Percentiles rank a stretch among this genome's conserved stretches.
Evolutionary conservation across 768 basidiomycete genomes (phyloP).

Genomic region (Russula griseocarnosa): DNA sequence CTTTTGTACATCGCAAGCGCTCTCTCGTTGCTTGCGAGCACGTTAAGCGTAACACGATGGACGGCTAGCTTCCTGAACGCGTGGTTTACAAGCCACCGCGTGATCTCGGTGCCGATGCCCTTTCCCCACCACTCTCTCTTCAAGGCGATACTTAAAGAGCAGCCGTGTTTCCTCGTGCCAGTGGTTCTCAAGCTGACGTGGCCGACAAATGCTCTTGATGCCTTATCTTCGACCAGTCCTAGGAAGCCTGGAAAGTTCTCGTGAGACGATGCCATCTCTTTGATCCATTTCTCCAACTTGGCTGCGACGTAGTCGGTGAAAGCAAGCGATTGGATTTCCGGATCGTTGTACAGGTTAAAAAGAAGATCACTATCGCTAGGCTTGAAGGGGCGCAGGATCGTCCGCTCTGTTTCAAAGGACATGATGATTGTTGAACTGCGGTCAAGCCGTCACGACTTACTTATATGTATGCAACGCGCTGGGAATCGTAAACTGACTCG

Average conservation of each 20-base stretch:
- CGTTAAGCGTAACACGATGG: conserved; percentile 16
- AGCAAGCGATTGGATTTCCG: conserved; percentile 21
- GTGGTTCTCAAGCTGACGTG: conserved; percentile 9
- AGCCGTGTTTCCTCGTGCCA: conserved; percentile 4
- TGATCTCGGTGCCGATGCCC: conserved; percentile 24
- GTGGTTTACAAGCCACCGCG: conserved; percentile 19
- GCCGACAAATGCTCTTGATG: conserved; percentile 20
- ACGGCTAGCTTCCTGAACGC: conserved; percentile 12
- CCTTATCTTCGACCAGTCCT: conserved; percentile 22
- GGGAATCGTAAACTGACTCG: neutral
- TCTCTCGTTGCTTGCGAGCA: conserved; percentile 14
- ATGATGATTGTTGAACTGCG: conserved; percentile 11
- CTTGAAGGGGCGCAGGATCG: conserved; percentile 11
- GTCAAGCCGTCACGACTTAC: conserved; percentile 25
- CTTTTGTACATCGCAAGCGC: conserved; percentile 23
- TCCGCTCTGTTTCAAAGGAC: conserved; percentile 14
- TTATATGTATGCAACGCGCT: neutral
- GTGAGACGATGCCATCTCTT: conserved; percentile 2
- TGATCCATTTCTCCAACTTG: conserved; percentile 14
- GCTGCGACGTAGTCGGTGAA: conserved; percentile 18
- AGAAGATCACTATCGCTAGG: conserved; percentile 19
- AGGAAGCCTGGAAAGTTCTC: conserved; percentile 7
- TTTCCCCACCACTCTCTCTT: conserved; percentile 23
- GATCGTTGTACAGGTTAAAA: conserved; percentile 15
- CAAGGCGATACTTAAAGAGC: conserved; percentile 16